Percentiles rank a stretch among this genome's conserved stretches.
phyloP scores from a whole-genome alignment of 2,329 filamentous ascomycete species.

The Aureobasidium sp. region DNA sequence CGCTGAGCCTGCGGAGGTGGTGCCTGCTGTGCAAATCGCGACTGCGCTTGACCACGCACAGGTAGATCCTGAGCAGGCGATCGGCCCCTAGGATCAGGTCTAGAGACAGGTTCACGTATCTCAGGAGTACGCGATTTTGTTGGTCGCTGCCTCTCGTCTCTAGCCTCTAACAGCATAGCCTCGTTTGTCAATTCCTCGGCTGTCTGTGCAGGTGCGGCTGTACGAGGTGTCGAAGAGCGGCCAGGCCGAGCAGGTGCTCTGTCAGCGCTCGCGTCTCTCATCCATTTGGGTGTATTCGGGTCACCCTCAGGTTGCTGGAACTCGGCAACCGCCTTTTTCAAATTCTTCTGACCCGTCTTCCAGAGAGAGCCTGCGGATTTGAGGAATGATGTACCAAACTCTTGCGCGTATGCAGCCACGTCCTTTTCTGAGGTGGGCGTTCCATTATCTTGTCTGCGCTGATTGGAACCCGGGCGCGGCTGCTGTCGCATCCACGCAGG shows the following conservation, averaged over 20 bases:
- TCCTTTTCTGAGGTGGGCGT: constrained; percentile 59
- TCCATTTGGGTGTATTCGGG: constrained; percentile 83
- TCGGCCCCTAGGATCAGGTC: constrained; percentile 17
- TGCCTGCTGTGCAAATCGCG: constrained; percentile 30
- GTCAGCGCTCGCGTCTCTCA: constrained; percentile 56
- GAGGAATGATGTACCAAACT: constrained; percentile 73
- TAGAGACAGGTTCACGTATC: background rate
- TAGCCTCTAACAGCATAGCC: constrained; percentile 67
- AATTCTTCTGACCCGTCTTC: constrained; percentile 88
- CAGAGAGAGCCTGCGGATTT: constrained; percentile 93
- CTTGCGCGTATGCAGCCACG: constrained; percentile 69
- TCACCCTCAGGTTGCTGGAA: constrained; percentile 66
- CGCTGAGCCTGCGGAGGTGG: constrained; percentile 27
- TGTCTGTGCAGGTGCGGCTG: constrained; percentile 18
- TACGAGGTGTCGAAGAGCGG: constrained; percentile 7
- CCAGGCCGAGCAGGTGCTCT: background rate
- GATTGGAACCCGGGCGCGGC: constrained; percentile 38
- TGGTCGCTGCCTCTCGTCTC: constrained; percentile 46
- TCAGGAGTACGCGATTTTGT: constrained; percentile 25
- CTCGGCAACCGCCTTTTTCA: constrained; percentile 86
- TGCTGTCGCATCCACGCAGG: constrained; percentile 58
- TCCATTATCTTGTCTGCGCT: constrained; percentile 42
- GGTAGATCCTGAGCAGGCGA: constrained; percentile 26
- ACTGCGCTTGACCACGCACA: constrained; percentile 31
- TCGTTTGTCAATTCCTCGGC: constrained; percentile 37